Percentiles rank a stretch among this genome's conserved stretches.
These are phyloP conservation scores for Albophoma yamanashiensis DNA, from an alignment of 2,329 filamentous ascomycete species.

Conservation along the genomic window DNA sequence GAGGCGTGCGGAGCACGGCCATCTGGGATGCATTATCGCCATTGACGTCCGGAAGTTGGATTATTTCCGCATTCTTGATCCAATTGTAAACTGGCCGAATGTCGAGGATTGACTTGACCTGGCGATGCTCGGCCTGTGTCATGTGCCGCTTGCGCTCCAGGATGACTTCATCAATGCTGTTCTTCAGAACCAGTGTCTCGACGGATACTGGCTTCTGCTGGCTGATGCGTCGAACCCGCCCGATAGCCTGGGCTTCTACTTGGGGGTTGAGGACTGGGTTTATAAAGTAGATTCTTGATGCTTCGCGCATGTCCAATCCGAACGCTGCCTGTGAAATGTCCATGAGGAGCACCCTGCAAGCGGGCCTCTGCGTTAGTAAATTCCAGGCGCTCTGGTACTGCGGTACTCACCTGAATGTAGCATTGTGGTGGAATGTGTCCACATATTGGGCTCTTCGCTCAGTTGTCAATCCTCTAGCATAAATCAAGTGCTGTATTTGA, in stretches of 20 bases:
- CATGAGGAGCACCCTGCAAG: conserved; percentile 64
- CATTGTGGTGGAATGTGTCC: conserved; percentile 61
- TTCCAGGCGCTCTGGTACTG: background rate
- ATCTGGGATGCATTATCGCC: conserved; percentile 34
- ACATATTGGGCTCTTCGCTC: conserved; percentile 64
- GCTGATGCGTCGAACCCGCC: conserved; percentile 78
- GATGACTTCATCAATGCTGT: conserved; percentile 79
- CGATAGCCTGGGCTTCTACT: conserved; percentile 83
- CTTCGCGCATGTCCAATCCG: conserved; percentile 73
- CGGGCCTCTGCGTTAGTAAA: conserved; percentile 2
- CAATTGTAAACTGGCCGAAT: conserved; percentile 47
- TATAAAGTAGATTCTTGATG: conserved; percentile 80
- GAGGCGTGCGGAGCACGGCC: conserved; percentile 31
- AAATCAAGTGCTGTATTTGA: conserved; percentile 53
- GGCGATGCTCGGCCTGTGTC: conserved; percentile 54
- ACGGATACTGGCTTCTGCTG: conserved; percentile 71
- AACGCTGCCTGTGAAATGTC: conserved; percentile 84
- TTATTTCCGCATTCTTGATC: conserved; percentile 42
- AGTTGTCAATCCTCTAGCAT: conserved; percentile 51
- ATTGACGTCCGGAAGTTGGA: conserved; percentile 17
- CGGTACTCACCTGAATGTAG: conserved; percentile 40
- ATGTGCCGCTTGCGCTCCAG: conserved; percentile 62
- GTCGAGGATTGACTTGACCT: conserved; percentile 46
- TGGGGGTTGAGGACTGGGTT: conserved; percentile 79
- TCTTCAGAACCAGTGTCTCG: conserved; percentile 71